These are phyloP conservation scores for Pseudopyrenochaeta lycopersici DNA, from an alignment of 2,329 filamentous ascomycete species.

Conservation along the genomic window DNA sequence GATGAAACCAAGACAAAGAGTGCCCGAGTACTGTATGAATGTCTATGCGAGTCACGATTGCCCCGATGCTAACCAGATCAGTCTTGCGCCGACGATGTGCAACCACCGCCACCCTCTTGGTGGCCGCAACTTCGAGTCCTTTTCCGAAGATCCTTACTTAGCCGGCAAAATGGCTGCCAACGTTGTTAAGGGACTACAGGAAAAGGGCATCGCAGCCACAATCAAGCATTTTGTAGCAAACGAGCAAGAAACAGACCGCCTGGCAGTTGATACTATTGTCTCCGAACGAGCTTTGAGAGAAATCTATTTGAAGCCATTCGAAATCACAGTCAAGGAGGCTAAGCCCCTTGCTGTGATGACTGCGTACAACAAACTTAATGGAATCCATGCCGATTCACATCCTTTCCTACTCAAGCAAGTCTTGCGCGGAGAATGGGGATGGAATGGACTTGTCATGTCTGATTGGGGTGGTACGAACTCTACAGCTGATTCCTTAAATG, in stretches of 20 bases:
- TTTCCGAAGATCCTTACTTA: constrained; percentile 73
- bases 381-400: constrained; percentile 72
- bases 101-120: constrained; percentile 82
- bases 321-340: constrained; percentile 75
- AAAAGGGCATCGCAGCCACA: constrained; percentile 71
- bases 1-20: constrained; percentile 76
- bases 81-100: constrained; percentile 78
- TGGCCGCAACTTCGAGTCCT: constrained; percentile 81
- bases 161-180: constrained; percentile 73
- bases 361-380: constrained; percentile 78
- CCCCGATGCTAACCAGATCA: constrained; percentile 13
- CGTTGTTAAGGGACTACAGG: constrained; percentile 69
- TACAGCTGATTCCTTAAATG: constrained; percentile 45
- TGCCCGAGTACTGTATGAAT: constrained; percentile 68
- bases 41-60: neutral
- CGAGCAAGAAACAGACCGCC: constrained; percentile 76
- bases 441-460: constrained; percentile 71
- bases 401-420: constrained; percentile 71
- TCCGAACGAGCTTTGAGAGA: constrained; percentile 67
- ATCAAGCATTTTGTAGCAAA: constrained; percentile 79
- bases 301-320: constrained; percentile 68
- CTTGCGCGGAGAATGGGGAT: constrained; percentile 76
- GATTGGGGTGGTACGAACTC: constrained; percentile 66
- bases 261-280: constrained; percentile 58
- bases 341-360: constrained; percentile 76